phyloP scores from a whole-genome alignment of 108 stramenopile genomes.

The Cyclotella distinguenda region DNA sequence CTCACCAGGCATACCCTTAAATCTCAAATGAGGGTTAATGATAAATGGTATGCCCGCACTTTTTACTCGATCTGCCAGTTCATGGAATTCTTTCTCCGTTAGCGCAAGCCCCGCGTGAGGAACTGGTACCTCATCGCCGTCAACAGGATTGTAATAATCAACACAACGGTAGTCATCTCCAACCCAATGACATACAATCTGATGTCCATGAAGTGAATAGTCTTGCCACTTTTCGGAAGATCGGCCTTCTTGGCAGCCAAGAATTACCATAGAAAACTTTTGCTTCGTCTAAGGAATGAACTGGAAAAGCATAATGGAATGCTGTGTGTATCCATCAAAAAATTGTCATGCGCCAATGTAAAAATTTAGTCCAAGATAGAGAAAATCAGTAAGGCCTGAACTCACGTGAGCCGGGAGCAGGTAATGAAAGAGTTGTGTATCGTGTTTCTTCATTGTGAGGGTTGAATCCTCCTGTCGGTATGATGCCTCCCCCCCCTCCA shows the following conservation, averaged over 20 bases:
- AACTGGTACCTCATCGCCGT: constrained; percentile 98
- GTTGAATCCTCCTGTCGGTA: constrained; percentile 15
- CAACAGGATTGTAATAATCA: constrained; percentile 98
- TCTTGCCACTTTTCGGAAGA: constrained; percentile 95
- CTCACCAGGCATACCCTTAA: constrained; percentile 92
- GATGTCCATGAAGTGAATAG: constrained; percentile 93
- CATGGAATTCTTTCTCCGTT: constrained; percentile 88
- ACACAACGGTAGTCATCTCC: constrained; percentile 88
- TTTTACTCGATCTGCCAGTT: constrained; percentile 75
- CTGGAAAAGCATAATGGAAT: constrained; percentile 97
- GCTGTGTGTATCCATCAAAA: constrained; percentile 10
- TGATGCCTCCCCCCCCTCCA: too few relatives aligned
- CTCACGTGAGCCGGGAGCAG: constrained; percentile 77
- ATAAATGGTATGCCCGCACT: constrained; percentile 79
- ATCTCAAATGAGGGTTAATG: constrained; percentile 93
- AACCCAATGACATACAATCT: constrained; percentile 95
- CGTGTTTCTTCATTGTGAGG: constrained; percentile 12
- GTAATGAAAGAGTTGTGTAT: constrained; percentile 60
- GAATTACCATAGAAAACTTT: constrained; percentile 90
- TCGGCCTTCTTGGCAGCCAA: constrained; percentile 91
- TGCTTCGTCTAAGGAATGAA: constrained; percentile 88
- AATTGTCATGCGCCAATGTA: neutral
- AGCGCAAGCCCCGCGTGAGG: constrained; percentile 95
- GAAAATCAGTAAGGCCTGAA: neutral
- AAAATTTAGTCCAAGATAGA: neutral